Evolutionary conservation across 2,329 filamentous ascomycete species (phyloP), one percentile per base, ranked within the genome.

Genomic region (Elsinoe arachidis): DNA sequence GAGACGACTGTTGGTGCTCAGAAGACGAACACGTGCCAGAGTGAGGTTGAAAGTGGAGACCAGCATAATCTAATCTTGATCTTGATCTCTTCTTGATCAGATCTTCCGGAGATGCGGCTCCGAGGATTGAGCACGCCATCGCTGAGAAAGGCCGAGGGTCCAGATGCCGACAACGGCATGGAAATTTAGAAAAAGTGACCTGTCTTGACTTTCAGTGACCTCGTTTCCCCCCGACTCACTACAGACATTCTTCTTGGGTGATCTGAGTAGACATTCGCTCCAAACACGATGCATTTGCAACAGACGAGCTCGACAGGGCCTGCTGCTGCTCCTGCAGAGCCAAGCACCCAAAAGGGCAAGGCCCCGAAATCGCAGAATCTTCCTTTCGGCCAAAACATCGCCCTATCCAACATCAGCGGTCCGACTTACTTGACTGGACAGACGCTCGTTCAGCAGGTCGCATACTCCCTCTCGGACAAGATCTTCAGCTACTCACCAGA

Each of bases 401-500:
- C 75, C 34, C 71, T 83, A 59, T 73, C 74, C 56, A 76, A 76
- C 59, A 88, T 97, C 71, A 85, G 81, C 60, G 93, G 92, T 14
- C 88, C 92, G 63, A 93, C 88, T 57, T 99, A 99, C 74, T 81
- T 92, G 61, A 97, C 92, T 39, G 88, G 90, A 30, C 93, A 99
- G 75, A 84, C 90, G 19, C 82, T 99, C 57, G 87, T 97, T 63
- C 93, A 99, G 77, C 93, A 99, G 74, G 87, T 97, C 63, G 90
- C 92, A 60, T 99, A 96, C 76, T 83, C 88, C 62, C 80, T 99
- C 61, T 97, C 92, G 58, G 91, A 97, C 78, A 96, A 95, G 79
- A 85, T 97, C 75, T 99, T 96, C 77, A 88, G 91, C 58, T 97
- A 95, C 78, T 97, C 92, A 2, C 90, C 91, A 26, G 88, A 95